Base-by-base conservation (phyloP, 108 stramenopile genomes). In the Nitzschia sp. region DNA sequence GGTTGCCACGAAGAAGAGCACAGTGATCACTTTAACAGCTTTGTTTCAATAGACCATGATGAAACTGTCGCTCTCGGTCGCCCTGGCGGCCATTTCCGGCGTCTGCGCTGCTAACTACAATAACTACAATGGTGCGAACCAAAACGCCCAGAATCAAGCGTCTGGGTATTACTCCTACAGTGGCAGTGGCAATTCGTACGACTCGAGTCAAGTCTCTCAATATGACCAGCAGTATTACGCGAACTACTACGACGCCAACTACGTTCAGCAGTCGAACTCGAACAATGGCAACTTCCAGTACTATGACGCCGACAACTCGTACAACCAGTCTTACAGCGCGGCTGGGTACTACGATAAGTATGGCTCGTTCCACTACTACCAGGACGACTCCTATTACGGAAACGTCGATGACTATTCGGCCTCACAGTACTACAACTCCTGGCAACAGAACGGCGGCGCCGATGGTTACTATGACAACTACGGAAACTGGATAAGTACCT, bases 261-360 rank as follows among this genome's bases (percentile, higher is more conserved):
- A 59, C 29, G 58, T 59, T 8, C 9, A 59, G 19, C 9, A 33
- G 1, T 33, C 34, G 58, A 59, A 59, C 58, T 28, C 30, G 34
- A 32, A 32, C 58, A 34, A 59, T 34, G 58, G 58, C 2, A 59
- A 59, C 58, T 59, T 59, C 33, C 58, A 59, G 31, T 59, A 59
- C 31, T 59, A 59, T 3, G 58, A 33, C 29, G 58, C 58, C 19
- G 58, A 59, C 3, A 6, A 42, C 9, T 42, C 6, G 6, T 30
- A 59, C 29, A 32, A 33, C 33, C n/a, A 33, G 15, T 28, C 13
- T 1, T 59, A 30, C 33, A n/a, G 34, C 25, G 58, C 29, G 1
- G 31, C 30, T 33, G 58, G 58, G 2, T 59, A 59, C 33, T 59
- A 34, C 33, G 58, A 33, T 3, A 32, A 59, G 13, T 13, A 59